Base-by-base conservation (phyloP, 306 rosid genomes). In the Pueraria montana region DNA sequence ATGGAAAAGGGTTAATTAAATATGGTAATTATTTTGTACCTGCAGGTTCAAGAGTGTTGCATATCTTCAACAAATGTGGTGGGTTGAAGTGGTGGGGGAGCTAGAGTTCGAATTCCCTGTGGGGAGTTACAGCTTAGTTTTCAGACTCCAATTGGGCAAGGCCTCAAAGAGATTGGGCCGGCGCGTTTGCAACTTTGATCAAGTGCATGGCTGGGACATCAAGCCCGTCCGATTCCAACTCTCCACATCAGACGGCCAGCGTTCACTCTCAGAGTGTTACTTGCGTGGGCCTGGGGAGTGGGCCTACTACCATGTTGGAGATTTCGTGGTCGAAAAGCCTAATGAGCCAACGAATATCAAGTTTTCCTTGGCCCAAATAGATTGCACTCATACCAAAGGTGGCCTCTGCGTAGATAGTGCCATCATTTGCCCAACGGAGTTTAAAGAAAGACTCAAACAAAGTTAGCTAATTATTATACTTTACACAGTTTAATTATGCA, bases 351-450 rank as follows among this genome's bases (percentile, higher is more conserved):
- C 68, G 12, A 90, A 83, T 13, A 80, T 93, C 2, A 93, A 87
- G 59, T 92, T 96, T 76, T 96, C 98, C 0, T 82, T 93, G 97
- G 85, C 88, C 87, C 98, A 93, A 81, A 92, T 96, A 21, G 99
- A 96, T 79, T 96, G 99, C 65, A 93, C 98, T 12, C 99, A 96
- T 83, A 89, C 92, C 82, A 96, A 96, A 84, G 99, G 97, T 67
- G 99, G 98, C 14, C 89, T 96, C 9, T 90, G 89, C 75, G 72
- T 96, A 2, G 99, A 96, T 68, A 86, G 86, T 23, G 94, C 92
- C 27, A 75, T 89, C 14, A 88, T 94, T 34, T 86, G 82, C 80
- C 99, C 99, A 3, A 48, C 12, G 17, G 76, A 81, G 75, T 77
- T 87, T 13, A 78, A 61, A 16, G 80, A 72, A 26, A 86, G 62